phyloP scores from a whole-genome alignment of 2,329 filamentous ascomycete genomes.

The Colletotrichum horii region DNA sequence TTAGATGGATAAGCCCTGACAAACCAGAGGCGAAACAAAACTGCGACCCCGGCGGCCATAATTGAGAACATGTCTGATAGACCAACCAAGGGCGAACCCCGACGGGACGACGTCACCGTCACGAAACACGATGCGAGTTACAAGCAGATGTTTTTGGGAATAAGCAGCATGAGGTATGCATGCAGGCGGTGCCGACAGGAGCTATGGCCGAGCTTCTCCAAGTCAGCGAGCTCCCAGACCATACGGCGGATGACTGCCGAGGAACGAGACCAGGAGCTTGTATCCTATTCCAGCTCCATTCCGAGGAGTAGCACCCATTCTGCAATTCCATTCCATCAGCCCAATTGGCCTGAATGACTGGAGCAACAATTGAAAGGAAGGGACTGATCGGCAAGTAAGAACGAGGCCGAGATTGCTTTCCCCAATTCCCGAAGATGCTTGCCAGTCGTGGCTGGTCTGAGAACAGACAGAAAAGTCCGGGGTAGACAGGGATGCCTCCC shows the following conservation, averaged over 20 bases:
- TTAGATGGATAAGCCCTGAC: slow-evolving; percentile 18
- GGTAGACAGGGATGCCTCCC: slow-evolving; percentile 19
- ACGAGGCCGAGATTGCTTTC: slow-evolving; percentile 11
- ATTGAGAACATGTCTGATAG: neutral
- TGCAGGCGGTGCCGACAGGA: neutral
- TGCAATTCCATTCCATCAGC: neutral
- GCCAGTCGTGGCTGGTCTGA: slow-evolving; percentile 11
- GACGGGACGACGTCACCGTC: slow-evolving; percentile 4
- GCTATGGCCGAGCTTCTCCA: neutral
- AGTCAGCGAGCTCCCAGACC: neutral
- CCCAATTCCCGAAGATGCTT: slow-evolving; percentile 18
- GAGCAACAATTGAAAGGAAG: neutral
- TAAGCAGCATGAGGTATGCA: slow-evolving; percentile 5
- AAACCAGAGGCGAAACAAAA: slow-evolving; percentile 11
- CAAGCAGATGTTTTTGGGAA: neutral
- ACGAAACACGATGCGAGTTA: neutral
- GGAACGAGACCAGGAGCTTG: neutral
- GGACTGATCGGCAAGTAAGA: neutral
- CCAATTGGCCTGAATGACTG: neutral
- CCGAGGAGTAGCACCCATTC: neutral
- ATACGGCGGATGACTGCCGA: neutral
- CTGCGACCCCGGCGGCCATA: slow-evolving; percentile 7
- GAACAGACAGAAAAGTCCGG: slow-evolving; percentile 20
- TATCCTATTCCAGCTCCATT: neutral
- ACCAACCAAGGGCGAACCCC: neutral